Evolutionary conservation across 805 yeast species (phyloP).

Genomic region (Candida tammaniensis): DNA sequence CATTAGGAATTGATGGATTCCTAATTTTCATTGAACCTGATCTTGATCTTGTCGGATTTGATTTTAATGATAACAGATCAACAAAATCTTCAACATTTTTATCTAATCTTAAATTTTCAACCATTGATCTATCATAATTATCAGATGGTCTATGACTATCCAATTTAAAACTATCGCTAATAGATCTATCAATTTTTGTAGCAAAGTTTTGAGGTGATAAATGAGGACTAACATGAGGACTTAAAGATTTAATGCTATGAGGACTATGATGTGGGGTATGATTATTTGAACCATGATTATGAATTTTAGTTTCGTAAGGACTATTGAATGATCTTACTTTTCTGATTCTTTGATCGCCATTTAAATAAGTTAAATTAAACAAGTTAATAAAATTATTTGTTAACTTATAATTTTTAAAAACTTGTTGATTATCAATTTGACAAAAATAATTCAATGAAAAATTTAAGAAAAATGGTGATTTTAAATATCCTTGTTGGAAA

Average conservation of each 20-base stretch:
- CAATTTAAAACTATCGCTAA: slow-evolving; percentile 1
- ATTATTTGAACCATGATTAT: background rate
- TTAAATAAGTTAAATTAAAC: slow-evolving; percentile 4
- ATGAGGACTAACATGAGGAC: slow-evolving; percentile 8
- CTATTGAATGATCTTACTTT: background rate
- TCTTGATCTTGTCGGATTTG: slow-evolving; percentile 8
- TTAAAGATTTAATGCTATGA: background rate
- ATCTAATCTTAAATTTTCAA: too few species aligned
- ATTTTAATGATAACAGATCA: slow-evolving; percentile 1
- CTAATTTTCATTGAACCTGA: slow-evolving; percentile 9
- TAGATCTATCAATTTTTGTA: background rate
- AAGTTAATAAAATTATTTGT: slow-evolving; percentile 10
- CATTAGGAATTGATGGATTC: slow-evolving; percentile 4
- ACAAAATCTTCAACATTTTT: slow-evolving; percentile 1
- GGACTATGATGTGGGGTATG: slow-evolving; percentile 1
- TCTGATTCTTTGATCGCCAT: slow-evolving; percentile 2
- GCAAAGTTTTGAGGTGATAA: background rate
- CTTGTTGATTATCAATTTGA: slow-evolving; percentile 15
- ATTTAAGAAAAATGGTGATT: slow-evolving; percentile 14
- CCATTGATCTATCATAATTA: too few species aligned
- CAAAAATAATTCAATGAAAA: slow-evolving; percentile 17
- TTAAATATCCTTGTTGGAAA: background rate
- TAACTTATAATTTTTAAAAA: slow-evolving; percentile 11
- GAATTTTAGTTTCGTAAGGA: slow-evolving; percentile 1
- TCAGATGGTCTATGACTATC: too few species aligned